Evolutionary conservation across 2,329 filamentous ascomycete genomes (phyloP).

Genomic region (Colletotrichum sp.): DNA sequence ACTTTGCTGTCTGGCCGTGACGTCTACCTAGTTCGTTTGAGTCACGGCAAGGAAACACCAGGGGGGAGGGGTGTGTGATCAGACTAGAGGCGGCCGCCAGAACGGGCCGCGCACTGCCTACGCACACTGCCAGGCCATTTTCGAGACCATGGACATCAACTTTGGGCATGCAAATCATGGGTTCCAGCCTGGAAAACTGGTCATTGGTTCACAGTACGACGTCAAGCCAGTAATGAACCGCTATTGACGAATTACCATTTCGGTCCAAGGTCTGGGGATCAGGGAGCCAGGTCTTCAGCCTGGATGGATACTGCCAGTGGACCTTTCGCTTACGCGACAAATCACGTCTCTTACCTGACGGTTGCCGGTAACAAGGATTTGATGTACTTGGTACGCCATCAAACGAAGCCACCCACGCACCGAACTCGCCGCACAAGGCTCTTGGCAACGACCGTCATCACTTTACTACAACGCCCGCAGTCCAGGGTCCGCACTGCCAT

Average conservation of each 20-base stretch:
- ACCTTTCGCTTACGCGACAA: background rate
- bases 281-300: background rate
- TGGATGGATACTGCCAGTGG: background rate
- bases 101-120: constrained; percentile 13
- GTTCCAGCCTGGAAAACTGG: background rate
- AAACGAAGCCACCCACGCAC: background rate
- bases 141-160: background rate
- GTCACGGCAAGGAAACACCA: background rate
- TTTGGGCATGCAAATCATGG: background rate
- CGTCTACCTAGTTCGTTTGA: background rate
- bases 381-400: background rate
- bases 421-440: background rate
- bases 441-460: background rate
- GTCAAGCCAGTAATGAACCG: background rate
- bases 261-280: background rate
- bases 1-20: background rate
- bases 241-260: background rate
- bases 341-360: background rate
- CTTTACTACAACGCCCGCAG: constrained; percentile 9
- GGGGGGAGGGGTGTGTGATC: background rate
- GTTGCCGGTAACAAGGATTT: background rate
- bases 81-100: background rate
- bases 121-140: constrained; percentile 8
- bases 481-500: background rate
- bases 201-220: background rate